phyloP scores from a whole-genome alignment of 176 grass and related monocot genomes.

The Oryza brachyantha region DNA sequence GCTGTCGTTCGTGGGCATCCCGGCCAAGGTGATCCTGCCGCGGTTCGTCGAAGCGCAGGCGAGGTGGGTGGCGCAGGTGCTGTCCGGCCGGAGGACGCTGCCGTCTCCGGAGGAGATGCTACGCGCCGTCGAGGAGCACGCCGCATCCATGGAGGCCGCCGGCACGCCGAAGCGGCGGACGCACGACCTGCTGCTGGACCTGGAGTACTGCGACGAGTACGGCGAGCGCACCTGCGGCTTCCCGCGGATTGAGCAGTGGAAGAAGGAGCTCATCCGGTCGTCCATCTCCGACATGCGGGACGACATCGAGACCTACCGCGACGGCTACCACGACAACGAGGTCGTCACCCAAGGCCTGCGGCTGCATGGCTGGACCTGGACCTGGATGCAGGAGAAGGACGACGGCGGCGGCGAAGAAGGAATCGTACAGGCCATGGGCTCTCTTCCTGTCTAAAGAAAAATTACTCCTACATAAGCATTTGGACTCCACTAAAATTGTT shows the following conservation, averaged over 20 bases:
- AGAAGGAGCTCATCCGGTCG: background rate
- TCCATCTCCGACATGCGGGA: background rate
- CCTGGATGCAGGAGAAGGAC: background rate
- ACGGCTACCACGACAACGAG: background rate
- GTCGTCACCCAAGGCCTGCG: background rate
- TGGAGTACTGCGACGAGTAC: constrained; percentile 14
- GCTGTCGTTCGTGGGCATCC: too few relatives aligned
- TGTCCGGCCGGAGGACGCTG: constrained; percentile 26
- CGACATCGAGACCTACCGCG: too few relatives aligned
- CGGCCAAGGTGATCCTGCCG: too few relatives aligned
- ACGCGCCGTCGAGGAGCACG: background rate
- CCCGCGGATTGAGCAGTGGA: constrained; percentile 21
- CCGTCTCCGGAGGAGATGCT: constrained; percentile 31
- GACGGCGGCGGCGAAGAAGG: too few relatives aligned
- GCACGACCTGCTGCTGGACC: background rate
- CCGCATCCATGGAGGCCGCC: background rate
- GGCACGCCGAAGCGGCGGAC: constrained; percentile 15
- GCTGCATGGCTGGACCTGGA: background rate
- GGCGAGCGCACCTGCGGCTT: constrained; percentile 17
- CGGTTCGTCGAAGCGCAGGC: constrained; percentile 29
- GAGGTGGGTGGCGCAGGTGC: constrained; percentile 12
- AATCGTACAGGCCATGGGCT: too few relatives aligned
- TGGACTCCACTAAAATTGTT: too few relatives aligned
- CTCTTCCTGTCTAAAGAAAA: too few relatives aligned
- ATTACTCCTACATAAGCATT: too few relatives aligned